These are phyloP conservation scores for Blastobotrys elegans DNA, from an alignment of 1,139 yeast species.

Conservation along the genomic window DNA sequence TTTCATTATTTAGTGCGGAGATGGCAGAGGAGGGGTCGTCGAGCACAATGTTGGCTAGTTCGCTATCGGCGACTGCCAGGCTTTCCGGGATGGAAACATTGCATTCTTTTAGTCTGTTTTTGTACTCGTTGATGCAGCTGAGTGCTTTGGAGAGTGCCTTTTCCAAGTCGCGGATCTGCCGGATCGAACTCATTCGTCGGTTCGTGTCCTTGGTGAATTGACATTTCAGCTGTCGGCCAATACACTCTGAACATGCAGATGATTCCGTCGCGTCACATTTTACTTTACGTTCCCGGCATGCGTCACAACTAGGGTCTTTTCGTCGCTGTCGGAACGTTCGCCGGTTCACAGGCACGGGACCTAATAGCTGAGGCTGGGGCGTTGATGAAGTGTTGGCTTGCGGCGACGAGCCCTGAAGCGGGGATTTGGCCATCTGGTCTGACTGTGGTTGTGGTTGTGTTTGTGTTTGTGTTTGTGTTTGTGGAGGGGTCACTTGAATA, in stretches of 20 bases:
- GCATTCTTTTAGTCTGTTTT: constrained; percentile 15
- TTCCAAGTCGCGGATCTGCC: constrained; percentile 24
- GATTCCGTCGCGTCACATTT: constrained; percentile 33
- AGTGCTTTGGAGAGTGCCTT: constrained; percentile 17
- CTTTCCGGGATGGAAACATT: constrained; percentile 24
- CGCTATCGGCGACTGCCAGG: constrained; percentile 18
- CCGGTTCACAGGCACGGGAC: constrained; percentile 12
- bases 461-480: background rate
- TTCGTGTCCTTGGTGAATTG: constrained; percentile 30
- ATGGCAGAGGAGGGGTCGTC: background rate
- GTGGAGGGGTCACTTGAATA: constrained; percentile 3
- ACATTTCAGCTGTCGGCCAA: constrained; percentile 29
- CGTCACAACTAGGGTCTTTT: constrained; percentile 33
- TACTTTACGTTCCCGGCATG: constrained; percentile 34
- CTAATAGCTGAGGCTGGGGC: constrained; percentile 1
- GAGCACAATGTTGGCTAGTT: constrained; percentile 11
- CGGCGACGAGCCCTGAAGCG: constrained; percentile 11
- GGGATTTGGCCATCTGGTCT: constrained; percentile 2
- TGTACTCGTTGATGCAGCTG: constrained; percentile 17
- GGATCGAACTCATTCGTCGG: constrained; percentile 26
- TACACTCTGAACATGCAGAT: constrained; percentile 31
- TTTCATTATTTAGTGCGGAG: background rate
- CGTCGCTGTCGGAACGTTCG: constrained; percentile 30
- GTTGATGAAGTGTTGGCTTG: background rate
- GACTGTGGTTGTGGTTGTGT: constrained; percentile 7